Percentiles rank a stretch among this genome's conserved stretches.
phyloP scores from a whole-genome alignment of 352 stramenopile species.

The Globisporangium cylindrosporum region DNA sequence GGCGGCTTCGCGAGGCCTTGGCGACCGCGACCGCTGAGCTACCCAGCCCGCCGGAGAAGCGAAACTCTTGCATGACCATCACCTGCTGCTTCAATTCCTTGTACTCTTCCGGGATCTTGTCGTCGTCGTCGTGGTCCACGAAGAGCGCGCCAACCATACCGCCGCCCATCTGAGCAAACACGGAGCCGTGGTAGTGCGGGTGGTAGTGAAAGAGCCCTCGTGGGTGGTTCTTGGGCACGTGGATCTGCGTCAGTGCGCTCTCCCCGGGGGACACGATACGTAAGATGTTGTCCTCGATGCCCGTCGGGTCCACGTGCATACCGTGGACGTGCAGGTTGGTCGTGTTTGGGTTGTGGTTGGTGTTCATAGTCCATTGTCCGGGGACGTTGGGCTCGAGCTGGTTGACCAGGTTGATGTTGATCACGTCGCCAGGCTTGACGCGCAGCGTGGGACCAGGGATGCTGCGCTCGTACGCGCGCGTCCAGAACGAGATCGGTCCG shows the following conservation, averaged over 20 bases:
- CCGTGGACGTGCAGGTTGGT: conserved; percentile 84
- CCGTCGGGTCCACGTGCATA: conserved; percentile 79
- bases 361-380: conserved; percentile 47
- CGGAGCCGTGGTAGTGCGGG: conserved; percentile 75
- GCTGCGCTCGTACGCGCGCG: conserved; percentile 56
- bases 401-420: conserved; percentile 65
- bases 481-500: conserved; percentile 69
- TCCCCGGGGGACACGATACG: conserved; percentile 51
- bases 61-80: conserved; percentile 58
- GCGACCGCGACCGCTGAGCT: conserved; percentile 47
- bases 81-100: conserved; percentile 46
- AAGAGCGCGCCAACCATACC: conserved; percentile 67
- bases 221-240: conserved; percentile 62
- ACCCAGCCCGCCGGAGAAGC: conserved; percentile 54
- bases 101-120: conserved; percentile 37
- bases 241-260: conserved; percentile 40
- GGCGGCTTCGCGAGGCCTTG: conserved; percentile 42
- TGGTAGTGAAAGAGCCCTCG: conserved; percentile 83
- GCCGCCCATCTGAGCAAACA: conserved; percentile 72
- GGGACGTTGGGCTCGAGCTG: conserved; percentile 37
- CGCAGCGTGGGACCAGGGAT: conserved; percentile 58
- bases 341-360: conserved; percentile 66
- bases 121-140: conserved; percentile 52
- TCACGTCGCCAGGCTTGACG: conserved; percentile 57
- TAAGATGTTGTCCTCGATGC: conserved; percentile 78